Percentiles rank a stretch among this genome's conserved stretches.
phyloP scores from a whole-genome alignment of 345 rosid species.

The Garcia nutans region DNA sequence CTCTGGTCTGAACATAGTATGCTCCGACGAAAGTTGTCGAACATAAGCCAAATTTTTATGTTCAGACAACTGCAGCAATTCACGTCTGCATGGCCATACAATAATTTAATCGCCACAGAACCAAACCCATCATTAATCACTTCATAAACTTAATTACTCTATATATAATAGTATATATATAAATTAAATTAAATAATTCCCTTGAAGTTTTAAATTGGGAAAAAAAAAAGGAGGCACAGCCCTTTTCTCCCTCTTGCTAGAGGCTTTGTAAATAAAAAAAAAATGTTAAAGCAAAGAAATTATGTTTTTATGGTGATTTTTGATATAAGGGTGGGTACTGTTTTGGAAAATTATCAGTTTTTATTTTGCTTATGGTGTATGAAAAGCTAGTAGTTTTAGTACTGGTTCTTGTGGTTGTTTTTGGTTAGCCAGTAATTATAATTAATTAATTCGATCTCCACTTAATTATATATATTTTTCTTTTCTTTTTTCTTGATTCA shows the following conservation, averaged over 20 bases:
- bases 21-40: slow-evolving; percentile 57
- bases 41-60: slow-evolving; percentile 45
- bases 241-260: slow-evolving; percentile 4
- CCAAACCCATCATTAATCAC: slow-evolving; percentile 47
- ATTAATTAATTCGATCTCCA: neutral
- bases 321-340: neutral
- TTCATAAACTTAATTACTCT: slow-evolving; percentile 5
- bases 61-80: slow-evolving; percentile 49
- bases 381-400: slow-evolving; percentile 14
- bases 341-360: neutral
- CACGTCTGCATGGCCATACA: slow-evolving; percentile 55
- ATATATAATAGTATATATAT: too few relatives aligned
- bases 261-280: slow-evolving; percentile 15
- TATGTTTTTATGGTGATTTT: slow-evolving; percentile 24
- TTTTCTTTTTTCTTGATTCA: neutral
- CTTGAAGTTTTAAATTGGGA: slow-evolving; percentile 10
- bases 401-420: neutral
- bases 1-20: slow-evolving; percentile 52
- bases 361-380: slow-evolving; percentile 18
- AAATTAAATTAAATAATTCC: slow-evolving; percentile 8
- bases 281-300: slow-evolving; percentile 1
- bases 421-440: neutral
- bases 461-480: neutral
- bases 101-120: slow-evolving; percentile 42
- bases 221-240: neutral